Conservation (phyloP, 768 basidiomycete species). For the Tephrocybe sp. region DNA sequence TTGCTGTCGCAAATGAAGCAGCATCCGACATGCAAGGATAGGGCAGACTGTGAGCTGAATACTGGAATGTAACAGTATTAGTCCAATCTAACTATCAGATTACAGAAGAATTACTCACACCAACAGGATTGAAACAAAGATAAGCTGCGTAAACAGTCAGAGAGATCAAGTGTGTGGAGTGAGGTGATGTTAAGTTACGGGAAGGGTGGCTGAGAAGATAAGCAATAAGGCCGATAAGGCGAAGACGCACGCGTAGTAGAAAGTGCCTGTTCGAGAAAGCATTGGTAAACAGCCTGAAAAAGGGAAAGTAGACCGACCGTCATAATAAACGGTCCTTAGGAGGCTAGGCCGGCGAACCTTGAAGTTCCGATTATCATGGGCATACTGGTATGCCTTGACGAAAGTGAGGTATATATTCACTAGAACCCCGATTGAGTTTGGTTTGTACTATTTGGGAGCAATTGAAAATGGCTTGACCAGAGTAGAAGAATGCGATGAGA, state of each 20-base stretch:
- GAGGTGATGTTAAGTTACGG: background rate
- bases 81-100: no score
- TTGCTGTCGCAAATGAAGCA: conserved; percentile 4
- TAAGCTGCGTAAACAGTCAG: no score
- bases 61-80: background rate
- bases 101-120: background rate
- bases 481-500: conserved; percentile 1
- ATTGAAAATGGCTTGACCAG: background rate
- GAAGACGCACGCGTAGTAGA: conserved; percentile 2
- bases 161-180: background rate
- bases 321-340: background rate
- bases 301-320: background rate
- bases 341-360: background rate
- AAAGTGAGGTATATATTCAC: background rate
- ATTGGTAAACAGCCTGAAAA: background rate
- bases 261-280: background rate
- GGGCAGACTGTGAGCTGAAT: background rate
- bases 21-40: background rate
- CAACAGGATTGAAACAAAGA: background rate
- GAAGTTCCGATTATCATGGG: no score
- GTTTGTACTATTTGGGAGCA: background rate
- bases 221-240: background rate
- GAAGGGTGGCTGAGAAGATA: background rate
- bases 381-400: conserved; percentile 3
- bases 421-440: background rate